Conservation (phyloP, 2,329 filamentous ascomycete genomes). For the Xylaria sp. region DNA sequence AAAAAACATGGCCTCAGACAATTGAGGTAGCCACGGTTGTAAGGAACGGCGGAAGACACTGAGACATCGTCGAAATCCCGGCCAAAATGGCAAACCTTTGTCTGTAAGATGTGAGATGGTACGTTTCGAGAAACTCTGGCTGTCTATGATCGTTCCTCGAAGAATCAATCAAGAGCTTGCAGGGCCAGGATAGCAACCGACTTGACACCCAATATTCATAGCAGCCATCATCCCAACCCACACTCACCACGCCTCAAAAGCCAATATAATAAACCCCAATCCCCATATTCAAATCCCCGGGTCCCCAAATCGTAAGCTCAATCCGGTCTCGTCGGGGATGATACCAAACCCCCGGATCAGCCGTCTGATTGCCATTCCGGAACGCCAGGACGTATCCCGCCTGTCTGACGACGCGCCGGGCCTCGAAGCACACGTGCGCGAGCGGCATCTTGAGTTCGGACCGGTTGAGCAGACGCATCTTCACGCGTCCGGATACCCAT, state of each 20-base stretch:
- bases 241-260: not conserved
- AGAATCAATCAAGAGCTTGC: not conserved
- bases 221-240: not conserved
- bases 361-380: slow-evolving; percentile 24
- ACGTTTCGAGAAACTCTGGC: too few species aligned
- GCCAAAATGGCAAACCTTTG: not conserved
- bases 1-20: not conserved
- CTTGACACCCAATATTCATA: not conserved
- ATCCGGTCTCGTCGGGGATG: slow-evolving; percentile 24
- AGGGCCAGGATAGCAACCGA: not conserved
- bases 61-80: not conserved
- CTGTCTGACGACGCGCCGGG: slow-evolving; percentile 24
- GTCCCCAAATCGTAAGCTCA: slow-evolving; percentile 28
- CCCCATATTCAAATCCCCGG: slow-evolving; percentile 19
- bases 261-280: not conserved
- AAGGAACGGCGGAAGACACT: not conserved
- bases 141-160: not conserved
- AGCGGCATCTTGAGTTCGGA: slow-evolving; percentile 23
- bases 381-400: slow-evolving; percentile 28
- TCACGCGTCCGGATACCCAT: slow-evolving; percentile 21
- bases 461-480: slow-evolving; percentile 27
- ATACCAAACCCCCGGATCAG: slow-evolving; percentile 29
- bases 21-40: not conserved
- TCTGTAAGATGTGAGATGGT: not conserved
- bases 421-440: slow-evolving; percentile 28